Evolutionary conservation across 257 asterid species (phyloP).

Genomic region (Solanum infundibuliforme): DNA sequence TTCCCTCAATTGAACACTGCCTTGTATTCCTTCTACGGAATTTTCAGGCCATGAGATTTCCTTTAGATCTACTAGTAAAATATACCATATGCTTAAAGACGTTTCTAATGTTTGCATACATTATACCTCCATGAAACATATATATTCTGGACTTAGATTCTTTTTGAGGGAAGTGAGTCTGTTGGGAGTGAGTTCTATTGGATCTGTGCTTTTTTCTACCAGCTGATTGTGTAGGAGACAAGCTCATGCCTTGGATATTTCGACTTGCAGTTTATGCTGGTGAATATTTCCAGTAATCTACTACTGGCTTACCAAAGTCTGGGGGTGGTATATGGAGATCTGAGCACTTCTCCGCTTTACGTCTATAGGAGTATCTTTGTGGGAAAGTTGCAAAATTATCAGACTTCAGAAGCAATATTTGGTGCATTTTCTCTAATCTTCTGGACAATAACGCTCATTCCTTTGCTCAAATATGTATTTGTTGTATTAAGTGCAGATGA

Average conservation of each 20-base stretch:
- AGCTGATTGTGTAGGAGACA: not conserved
- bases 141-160: not conserved
- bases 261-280: slow-evolving; percentile 47
- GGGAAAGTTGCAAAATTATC: slow-evolving; percentile 56
- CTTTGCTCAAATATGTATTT: slow-evolving; percentile 77
- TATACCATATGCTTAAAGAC: not conserved
- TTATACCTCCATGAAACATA: not conserved
- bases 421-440: slow-evolving; percentile 91
- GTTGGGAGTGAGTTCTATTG: not conserved
- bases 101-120: not conserved
- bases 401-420: slow-evolving; percentile 49
- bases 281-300: slow-evolving; percentile 36
- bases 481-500: slow-evolving; percentile 72
- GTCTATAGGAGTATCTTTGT: slow-evolving; percentile 64
- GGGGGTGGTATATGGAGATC: slow-evolving; percentile 95
- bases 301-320: slow-evolving; percentile 86
- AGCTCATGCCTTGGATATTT: not conserved
- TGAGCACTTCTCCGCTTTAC: slow-evolving; percentile 92
- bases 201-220: not conserved
- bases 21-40: not conserved
- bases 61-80: not conserved
- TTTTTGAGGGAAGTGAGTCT: not conserved
- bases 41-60: not conserved
- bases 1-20: not conserved
- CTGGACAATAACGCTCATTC: slow-evolving; percentile 90